A percentile compares a stretch with the other conserved stretches of the same genome.
These are phyloP conservation scores for Coemansia sp. DNA, from an alignment of 192 early-diverging fungal species.

Conservation along the genomic window DNA sequence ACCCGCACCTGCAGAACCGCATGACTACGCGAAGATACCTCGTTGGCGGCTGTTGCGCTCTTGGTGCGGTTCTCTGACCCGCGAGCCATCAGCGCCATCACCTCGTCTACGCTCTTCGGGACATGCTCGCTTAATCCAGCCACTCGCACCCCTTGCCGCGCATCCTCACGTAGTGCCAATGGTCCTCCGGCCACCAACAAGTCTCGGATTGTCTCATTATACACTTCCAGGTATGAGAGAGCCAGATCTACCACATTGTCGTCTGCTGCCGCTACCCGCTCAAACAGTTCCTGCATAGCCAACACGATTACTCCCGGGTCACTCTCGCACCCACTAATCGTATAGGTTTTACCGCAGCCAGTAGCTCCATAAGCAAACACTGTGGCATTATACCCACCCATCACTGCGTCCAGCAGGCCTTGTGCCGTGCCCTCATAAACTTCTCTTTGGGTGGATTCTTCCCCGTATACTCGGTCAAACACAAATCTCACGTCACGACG, in stretches of 20 bases:
- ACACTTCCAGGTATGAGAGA: conserved; percentile 94
- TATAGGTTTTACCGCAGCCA: conserved; percentile 87
- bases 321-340: conserved; percentile 64
- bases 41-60: conserved; percentile 74
- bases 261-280: conserved; percentile 35
- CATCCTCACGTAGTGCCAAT: conserved; percentile 77
- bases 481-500: conserved; percentile 70
- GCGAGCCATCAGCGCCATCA: conserved; percentile 54
- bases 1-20: conserved; percentile 72
- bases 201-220: conserved; percentile 92
- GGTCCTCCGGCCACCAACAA: conserved; percentile 54
- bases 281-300: conserved; percentile 66
- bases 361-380: conserved; percentile 89
- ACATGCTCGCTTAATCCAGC: conserved; percentile 68
- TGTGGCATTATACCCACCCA: conserved; percentile 81
- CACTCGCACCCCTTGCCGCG: conserved; percentile 62
- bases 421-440: conserved; percentile 68
- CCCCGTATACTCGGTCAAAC: conserved; percentile 77
- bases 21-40: conserved; percentile 69
- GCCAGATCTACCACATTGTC: conserved; percentile 64
- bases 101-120: conserved; percentile 54
- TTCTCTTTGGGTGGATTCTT: conserved; percentile 66
- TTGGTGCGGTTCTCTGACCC: conserved; percentile 75
- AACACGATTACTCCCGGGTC: conserved; percentile 69
- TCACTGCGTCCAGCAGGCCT: conserved; percentile 65